These are phyloP conservation scores for Diospyros lotus DNA, from an alignment of 148 eudicot genomes.

Conservation along the genomic window DNA sequence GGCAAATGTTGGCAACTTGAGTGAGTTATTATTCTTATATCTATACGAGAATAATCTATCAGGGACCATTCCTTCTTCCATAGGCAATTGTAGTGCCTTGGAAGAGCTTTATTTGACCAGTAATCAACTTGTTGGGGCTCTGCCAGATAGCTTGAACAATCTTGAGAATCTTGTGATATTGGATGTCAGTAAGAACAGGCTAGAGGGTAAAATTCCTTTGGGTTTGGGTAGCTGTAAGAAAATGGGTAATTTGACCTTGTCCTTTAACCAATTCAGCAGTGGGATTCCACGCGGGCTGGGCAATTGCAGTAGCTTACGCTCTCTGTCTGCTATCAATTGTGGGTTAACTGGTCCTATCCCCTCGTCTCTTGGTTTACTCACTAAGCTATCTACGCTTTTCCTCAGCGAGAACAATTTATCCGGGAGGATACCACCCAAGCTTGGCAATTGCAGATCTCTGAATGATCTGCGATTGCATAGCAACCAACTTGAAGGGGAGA, in stretches of 20 bases:
- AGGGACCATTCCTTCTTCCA: conserved; percentile 53
- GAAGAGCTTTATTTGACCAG: conserved; percentile 29
- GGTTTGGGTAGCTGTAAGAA: conserved; percentile 41
- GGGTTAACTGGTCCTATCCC: conserved; percentile 63
- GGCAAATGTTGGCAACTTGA: conserved; percentile 45
- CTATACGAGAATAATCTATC: conserved; percentile 40
- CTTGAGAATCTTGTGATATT: conserved; percentile 37
- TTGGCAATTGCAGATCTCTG: conserved; percentile 58
- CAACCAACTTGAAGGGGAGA: conserved; percentile 60
- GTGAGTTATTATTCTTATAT: conserved; percentile 30
- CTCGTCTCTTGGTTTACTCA: conserved; percentile 51
- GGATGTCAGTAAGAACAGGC: conserved; percentile 32
- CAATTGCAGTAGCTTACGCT: conserved; percentile 47
- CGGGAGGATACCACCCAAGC: conserved; percentile 66
- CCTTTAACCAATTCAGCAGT: conserved; percentile 47
- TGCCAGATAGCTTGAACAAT: conserved; percentile 50
- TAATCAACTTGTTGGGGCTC: conserved; percentile 45
- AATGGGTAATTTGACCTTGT: conserved; percentile 37
- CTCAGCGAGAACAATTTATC: conserved; percentile 47
- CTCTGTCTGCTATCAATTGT: conserved; percentile 40
- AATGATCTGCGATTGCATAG: conserved; percentile 32
- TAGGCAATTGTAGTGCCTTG: conserved; percentile 51
- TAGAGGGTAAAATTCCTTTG: conserved; percentile 52
- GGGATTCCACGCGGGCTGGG: conserved; percentile 48
- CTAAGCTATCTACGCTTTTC: conserved; percentile 35